These are phyloP conservation scores for Leishmania tropica DNA, from an alignment of 208 protist genomes.

Conservation along the genomic window DNA sequence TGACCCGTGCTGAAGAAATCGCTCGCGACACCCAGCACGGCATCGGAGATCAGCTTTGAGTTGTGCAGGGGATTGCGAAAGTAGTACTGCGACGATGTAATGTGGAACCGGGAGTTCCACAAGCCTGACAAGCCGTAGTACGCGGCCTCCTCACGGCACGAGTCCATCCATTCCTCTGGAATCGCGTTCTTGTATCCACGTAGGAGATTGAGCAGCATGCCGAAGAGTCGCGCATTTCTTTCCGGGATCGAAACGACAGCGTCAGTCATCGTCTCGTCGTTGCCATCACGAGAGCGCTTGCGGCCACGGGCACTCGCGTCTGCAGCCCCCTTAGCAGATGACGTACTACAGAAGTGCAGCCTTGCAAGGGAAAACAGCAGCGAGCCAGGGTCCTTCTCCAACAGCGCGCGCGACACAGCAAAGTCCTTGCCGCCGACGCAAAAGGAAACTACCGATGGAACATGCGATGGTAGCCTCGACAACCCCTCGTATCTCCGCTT, in stretches of 20 bases:
- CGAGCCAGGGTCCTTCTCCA: constrained; percentile 67
- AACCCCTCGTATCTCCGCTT: constrained; percentile 21
- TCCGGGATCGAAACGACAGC: constrained; percentile 39
- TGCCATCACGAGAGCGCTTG: not conserved
- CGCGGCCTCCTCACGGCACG: constrained; percentile 42
- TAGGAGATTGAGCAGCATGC: constrained; percentile 61
- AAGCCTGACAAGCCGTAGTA: constrained; percentile 64
- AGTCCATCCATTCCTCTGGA: constrained; percentile 40
- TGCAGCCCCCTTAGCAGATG: not conserved
- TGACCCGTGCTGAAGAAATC: constrained; percentile 37
- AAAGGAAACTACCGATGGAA: constrained; percentile 59
- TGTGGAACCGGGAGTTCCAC: constrained; percentile 35
- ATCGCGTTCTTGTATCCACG: constrained; percentile 62
- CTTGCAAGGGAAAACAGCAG: constrained; percentile 56
- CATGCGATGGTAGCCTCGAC: constrained; percentile 30
- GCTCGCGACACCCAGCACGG: constrained; percentile 52
- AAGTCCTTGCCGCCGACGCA: constrained; percentile 49
- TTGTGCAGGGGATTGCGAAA: constrained; percentile 43
- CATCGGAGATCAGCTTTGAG: constrained; percentile 46
- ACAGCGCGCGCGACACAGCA: constrained; percentile 32
- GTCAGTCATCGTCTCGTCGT: not conserved
- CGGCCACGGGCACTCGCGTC: not conserved
- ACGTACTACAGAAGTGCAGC: constrained; percentile 28
- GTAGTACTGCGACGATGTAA: constrained; percentile 7
- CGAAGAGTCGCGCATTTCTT: constrained; percentile 41